phyloP scores from a whole-genome alignment of 1,284 basidiomycete genomes.

The Phaffia rhodozyma region DNA sequence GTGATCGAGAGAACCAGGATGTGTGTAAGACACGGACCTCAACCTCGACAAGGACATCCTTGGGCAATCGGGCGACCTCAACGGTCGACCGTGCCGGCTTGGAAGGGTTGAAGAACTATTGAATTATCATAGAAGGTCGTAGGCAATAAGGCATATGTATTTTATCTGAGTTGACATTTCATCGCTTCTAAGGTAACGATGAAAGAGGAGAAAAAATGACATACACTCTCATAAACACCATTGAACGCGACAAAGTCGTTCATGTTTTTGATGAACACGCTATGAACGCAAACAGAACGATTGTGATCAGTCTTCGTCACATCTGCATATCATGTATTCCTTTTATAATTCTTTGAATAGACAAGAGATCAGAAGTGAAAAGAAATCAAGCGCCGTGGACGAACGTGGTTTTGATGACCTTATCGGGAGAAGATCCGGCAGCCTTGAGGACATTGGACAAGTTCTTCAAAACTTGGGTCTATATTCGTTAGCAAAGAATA shows the following conservation, averaged over 20 bases:
- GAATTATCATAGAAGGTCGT: too few relatives aligned
- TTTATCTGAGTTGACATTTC: too few relatives aligned
- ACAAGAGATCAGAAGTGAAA: conserved; percentile 25
- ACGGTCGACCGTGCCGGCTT: conserved; percentile 87
- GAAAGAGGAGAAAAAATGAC: background rate
- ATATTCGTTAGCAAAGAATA: background rate
- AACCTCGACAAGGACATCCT: conserved; percentile 77
- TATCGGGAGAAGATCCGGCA: conserved; percentile 59
- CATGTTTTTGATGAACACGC: conserved; percentile 82
- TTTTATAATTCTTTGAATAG: background rate
- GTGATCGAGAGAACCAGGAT: too few relatives aligned
- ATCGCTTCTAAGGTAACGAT: too few relatives aligned
- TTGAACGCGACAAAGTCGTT: conserved; percentile 80
- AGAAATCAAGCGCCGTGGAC: background rate
- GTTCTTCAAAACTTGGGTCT: conserved; percentile 73
- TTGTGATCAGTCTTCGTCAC: background rate
- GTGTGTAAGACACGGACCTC: conserved; percentile 38
- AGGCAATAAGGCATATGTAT: too few relatives aligned
- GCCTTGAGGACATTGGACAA: conserved; percentile 72
- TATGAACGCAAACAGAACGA: conserved; percentile 29
- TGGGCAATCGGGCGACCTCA: conserved; percentile 64
- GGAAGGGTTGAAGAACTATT: conserved; percentile 31
- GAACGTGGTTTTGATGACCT: conserved; percentile 68
- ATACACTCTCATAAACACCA: conserved; percentile 34
- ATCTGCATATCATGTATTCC: background rate